Percentiles rank a stretch among this genome's conserved stretches.
phyloP scores from a whole-genome alignment of 2,329 filamentous ascomycete species.

The Alternaria panax region DNA sequence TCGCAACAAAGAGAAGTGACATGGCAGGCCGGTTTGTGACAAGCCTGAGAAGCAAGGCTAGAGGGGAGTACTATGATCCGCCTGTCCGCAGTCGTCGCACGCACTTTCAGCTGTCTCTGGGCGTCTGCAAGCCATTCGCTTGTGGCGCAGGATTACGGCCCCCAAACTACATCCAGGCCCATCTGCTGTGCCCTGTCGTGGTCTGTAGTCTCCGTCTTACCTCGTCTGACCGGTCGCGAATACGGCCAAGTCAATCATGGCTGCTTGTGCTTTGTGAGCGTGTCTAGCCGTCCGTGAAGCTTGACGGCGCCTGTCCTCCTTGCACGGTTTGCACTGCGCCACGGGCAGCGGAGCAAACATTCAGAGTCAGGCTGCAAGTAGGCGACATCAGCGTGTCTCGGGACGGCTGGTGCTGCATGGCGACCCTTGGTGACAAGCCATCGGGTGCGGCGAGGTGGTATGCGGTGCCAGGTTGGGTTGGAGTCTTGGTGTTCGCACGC shows the following conservation, averaged over 20 bases:
- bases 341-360: background rate
- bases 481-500: slow-evolving; percentile 2
- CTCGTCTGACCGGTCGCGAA: background rate
- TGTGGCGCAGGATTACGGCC: slow-evolving; percentile 15
- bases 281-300: background rate
- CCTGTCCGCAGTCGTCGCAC: slow-evolving; percentile 4
- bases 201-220: background rate
- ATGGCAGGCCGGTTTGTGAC: background rate
- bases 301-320: background rate
- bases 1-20: background rate
- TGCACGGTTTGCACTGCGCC: slow-evolving; percentile 1
- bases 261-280: slow-evolving; percentile 7
- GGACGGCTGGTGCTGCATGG: background rate
- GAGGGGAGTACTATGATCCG: background rate
- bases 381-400: background rate
- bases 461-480: background rate
- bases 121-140: slow-evolving; percentile 15
- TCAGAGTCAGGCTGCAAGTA: slow-evolving; percentile 2
- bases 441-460: slow-evolving; percentile 7
- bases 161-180: slow-evolving; percentile 13
- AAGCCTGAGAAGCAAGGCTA: slow-evolving; percentile 8
- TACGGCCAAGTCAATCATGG: background rate
- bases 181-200: slow-evolving; percentile 3
- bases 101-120: slow-evolving; percentile 18
- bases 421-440: slow-evolving; percentile 3